phyloP scores from a whole-genome alignment of 257 asterid species.

The Solanum appendiculatum region DNA sequence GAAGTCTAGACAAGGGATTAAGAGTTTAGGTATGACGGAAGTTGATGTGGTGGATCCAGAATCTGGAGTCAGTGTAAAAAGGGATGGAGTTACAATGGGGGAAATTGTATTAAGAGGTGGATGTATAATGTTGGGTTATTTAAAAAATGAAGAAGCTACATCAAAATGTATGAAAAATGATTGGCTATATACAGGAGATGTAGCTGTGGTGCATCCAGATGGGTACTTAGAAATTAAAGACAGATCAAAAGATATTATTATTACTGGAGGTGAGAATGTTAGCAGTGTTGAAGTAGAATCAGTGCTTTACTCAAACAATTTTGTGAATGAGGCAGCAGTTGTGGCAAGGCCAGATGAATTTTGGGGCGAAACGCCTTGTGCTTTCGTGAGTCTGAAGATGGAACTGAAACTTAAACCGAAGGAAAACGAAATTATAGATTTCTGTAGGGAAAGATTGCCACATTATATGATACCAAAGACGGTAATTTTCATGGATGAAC shows the following conservation, averaged over 20 bases:
- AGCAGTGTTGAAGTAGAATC: constrained; percentile 84
- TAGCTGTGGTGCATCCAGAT: constrained; percentile 65
- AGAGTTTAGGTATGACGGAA: constrained; percentile 38
- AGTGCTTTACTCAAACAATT: constrained; percentile 46
- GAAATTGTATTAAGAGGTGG: constrained; percentile 58
- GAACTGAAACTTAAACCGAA: constrained; percentile 13
- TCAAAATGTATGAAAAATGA: constrained; percentile 37
- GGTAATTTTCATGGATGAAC: constrained; percentile 54
- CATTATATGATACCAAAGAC: constrained; percentile 72
- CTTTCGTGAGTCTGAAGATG: constrained; percentile 47
- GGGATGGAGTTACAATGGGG: constrained; percentile 48
- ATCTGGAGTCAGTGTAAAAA: constrained; percentile 34
- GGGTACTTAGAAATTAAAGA: constrained; percentile 73
- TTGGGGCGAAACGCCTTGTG: constrained; percentile 92
- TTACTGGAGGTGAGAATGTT: constrained; percentile 68
- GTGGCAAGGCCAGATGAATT: constrained; percentile 67
- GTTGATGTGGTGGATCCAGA: constrained; percentile 50
- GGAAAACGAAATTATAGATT: constrained; percentile 39
- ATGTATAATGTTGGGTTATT: constrained; percentile 59
- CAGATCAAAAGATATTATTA: constrained; percentile 59
- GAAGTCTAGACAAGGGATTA: constrained; percentile 66
- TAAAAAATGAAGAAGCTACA: constrained; percentile 47
- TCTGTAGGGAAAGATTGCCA: constrained; percentile 49
- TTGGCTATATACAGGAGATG: constrained; percentile 77
- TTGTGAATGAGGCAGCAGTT: constrained; percentile 73